Conservation (phyloP, 2,329 filamentous ascomycete genomes). For the Cryphonectria carpinicola region DNA sequence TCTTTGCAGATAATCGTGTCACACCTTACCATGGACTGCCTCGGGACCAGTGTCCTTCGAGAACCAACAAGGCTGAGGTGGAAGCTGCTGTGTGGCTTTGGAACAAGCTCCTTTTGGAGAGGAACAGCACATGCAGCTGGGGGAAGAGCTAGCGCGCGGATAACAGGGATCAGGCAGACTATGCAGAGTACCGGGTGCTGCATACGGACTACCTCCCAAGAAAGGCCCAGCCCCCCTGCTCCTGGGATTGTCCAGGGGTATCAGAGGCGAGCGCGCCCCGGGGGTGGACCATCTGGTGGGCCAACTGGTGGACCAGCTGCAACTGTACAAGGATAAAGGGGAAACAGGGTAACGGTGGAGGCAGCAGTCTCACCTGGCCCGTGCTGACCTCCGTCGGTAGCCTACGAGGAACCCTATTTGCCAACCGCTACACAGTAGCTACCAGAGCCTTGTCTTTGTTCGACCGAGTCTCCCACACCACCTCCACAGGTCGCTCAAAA, state of each 20-base stretch:
- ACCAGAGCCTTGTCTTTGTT: constrained; percentile 15
- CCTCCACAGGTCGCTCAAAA: neutral
- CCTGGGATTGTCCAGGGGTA: constrained; percentile 19
- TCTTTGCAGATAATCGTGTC: neutral
- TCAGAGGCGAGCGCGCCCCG: constrained; percentile 23
- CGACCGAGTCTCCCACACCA: constrained; percentile 13
- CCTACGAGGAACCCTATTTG: constrained; percentile 4
- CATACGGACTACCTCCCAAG: constrained; percentile 4
- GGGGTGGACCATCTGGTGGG: neutral
- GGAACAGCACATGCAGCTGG: constrained; percentile 14
- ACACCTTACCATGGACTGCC: neutral
- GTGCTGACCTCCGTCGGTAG: constrained; percentile 9
- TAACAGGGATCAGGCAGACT: constrained; percentile 13
- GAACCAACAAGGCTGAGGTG: constrained; percentile 24
- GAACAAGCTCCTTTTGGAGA: constrained; percentile 14
- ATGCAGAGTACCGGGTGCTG: constrained; percentile 7
- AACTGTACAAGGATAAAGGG: constrained; percentile 23
- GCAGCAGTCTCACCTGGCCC: constrained; percentile 8
- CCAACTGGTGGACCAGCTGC: constrained; percentile 19
- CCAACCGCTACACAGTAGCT: neutral
- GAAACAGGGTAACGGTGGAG: neutral
- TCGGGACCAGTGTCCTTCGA: neutral
- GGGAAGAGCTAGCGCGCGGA: constrained; percentile 24
- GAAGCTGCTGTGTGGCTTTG: constrained; percentile 13
- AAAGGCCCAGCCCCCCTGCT: constrained; percentile 16